Evolutionary conservation across 441 rosid genomes (phyloP).

Genomic region (Erodium chrysanthum): DNA sequence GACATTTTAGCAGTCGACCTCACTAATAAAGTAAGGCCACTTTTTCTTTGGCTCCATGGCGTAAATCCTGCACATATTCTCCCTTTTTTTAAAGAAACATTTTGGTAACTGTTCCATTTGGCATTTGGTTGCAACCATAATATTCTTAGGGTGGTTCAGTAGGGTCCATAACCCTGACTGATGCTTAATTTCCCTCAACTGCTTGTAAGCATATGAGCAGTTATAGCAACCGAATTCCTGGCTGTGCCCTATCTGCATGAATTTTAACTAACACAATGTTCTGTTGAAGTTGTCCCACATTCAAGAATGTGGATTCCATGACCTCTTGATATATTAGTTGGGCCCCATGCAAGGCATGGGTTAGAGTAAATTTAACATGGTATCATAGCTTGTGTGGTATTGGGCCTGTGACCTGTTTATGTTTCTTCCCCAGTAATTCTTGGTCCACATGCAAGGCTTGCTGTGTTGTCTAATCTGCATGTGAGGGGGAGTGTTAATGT

Average conservation of each 20-base stretch:
- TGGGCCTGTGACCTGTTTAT: no score
- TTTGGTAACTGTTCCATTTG: slow-evolving; percentile 12
- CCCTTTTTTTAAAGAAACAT: background rate
- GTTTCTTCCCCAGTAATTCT: no score
- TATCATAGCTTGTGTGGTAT: no score
- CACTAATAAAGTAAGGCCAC: slow-evolving; percentile 57
- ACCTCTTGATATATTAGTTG: no score
- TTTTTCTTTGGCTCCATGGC: slow-evolving; percentile 18
- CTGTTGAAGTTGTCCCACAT: no score
- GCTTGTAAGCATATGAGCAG: background rate
- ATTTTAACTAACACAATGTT: background rate
- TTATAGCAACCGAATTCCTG: background rate
- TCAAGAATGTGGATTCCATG: no score
- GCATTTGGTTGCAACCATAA: background rate
- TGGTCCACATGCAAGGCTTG: no score
- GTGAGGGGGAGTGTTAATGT: no score
- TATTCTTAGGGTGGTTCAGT: background rate
- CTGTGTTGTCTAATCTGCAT: no score
- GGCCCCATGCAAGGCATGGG: no score
- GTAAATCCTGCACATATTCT: slow-evolving; percentile 4
- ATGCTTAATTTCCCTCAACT: slow-evolving; percentile 10
- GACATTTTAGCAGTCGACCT: slow-evolving; percentile 59
- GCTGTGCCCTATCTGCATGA: slow-evolving; percentile 2
- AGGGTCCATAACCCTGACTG: background rate
- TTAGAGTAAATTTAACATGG: no score